Evolutionary conservation across 345 rosid genomes (phyloP), one percentile per base, ranked within the genome.

Genomic region (Kernera saxatilis): DNA sequence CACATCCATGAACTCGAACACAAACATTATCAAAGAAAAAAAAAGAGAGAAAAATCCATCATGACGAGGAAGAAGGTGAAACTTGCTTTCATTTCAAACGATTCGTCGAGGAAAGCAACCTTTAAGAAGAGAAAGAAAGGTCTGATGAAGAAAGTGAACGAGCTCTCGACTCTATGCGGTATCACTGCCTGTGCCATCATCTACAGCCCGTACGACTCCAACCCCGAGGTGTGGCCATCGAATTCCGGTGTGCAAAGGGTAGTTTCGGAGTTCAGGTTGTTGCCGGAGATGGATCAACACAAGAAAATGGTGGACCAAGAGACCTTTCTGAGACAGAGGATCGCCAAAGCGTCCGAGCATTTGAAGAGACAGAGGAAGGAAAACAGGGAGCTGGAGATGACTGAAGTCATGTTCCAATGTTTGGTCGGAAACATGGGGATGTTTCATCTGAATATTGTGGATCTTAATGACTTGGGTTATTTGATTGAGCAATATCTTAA

Each of bases 61-160:
- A 77, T 81, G 77, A 74, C 74, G 0, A 70, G 81, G 17, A 81
- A 77, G 61, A 77, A 77, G 21, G 74, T 81, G 35, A 77, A 74
- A 58, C 79, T 81, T 19, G 73, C 63, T 15, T 77, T 64, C 50
- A 77, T 80, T 18, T 1, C 64, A 5, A 77, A 77, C 11, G 81
- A 80, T 35, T 69, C 73, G 0, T 55, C 64, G 0, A 73, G 71
- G 5, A 77, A 80, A 58, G 54, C 74, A 3, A 77, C 67, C 0
- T 73, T 22, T 11, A 77, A 65, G 26, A 80, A 80, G 17, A 51
- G 68, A 21, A 80, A 77, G 68, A 80, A 80, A 25, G 79, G 79
- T 19, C 36, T 77, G 43, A 40, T 70, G 46, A 77, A 77, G 62
- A 80, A 77, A 25, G 79, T 74, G 27, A 50, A 46, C 0, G 77